Evolutionary conservation across 2,329 filamentous ascomycete genomes (phyloP).

Genomic region (Microcyclospora tardicrescens): DNA sequence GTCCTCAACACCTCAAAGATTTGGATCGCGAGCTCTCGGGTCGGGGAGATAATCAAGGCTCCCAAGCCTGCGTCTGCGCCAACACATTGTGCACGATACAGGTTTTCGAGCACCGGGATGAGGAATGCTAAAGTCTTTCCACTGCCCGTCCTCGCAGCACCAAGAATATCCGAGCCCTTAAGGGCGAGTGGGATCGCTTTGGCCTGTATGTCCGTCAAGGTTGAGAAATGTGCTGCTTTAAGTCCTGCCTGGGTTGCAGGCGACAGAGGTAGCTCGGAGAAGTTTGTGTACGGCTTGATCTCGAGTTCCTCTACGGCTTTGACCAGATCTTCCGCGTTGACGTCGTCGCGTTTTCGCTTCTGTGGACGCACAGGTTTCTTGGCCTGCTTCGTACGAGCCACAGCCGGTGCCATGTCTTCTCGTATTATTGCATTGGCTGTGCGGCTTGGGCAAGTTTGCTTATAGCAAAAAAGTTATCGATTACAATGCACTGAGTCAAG

Average conservation of each 20-base stretch:
- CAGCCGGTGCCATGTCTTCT: neutral
- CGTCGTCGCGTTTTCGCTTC: conserved; percentile 36
- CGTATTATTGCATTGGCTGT: too few species aligned
- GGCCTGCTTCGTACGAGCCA: conserved; percentile 32
- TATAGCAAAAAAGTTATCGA: too few species aligned
- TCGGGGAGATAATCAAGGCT: conserved; percentile 85
- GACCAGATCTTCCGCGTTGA: conserved; percentile 35
- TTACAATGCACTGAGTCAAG: too few species aligned
- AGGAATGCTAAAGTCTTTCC: conserved; percentile 93
- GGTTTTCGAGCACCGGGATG: conserved; percentile 79
- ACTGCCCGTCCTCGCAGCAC: conserved; percentile 88
- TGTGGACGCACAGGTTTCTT: conserved; percentile 38
- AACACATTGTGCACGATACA: conserved; percentile 81
- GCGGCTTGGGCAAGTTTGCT: too few species aligned
- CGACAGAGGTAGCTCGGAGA: conserved; percentile 77
- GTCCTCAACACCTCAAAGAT: conserved; percentile 92
- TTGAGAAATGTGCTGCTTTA: conserved; percentile 75
- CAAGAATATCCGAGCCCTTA: conserved; percentile 76
- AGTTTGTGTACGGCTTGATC: conserved; percentile 51
- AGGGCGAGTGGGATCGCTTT: conserved; percentile 79
- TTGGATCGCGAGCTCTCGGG: conserved; percentile 87
- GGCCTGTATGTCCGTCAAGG: conserved; percentile 80
- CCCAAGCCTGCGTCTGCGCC: conserved; percentile 76
- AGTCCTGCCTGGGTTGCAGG: conserved; percentile 66
- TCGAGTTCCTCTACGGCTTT: conserved; percentile 38